Conservation (phyloP, 1,139 yeast species). For the Blastobotrys petasosporus region DNA sequence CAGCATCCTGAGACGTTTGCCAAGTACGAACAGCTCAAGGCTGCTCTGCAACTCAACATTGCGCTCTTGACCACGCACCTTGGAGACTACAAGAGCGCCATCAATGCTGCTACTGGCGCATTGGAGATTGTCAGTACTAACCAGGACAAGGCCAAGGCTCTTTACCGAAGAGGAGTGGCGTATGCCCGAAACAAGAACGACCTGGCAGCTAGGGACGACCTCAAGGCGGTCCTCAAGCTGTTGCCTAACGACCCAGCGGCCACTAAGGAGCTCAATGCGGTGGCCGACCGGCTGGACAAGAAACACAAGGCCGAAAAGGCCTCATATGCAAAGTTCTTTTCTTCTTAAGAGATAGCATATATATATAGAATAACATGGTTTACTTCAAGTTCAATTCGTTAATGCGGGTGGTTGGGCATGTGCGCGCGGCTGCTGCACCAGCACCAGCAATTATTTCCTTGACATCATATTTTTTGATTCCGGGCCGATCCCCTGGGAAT, state of each 20-base stretch:
- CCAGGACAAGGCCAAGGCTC: constrained; percentile 73
- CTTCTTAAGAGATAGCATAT: neutral
- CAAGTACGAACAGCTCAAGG: constrained; percentile 40
- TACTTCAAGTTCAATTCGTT: too few species aligned
- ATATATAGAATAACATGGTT: neutral
- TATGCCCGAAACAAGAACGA: constrained; percentile 58
- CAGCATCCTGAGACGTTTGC: constrained; percentile 37
- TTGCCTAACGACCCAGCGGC: constrained; percentile 77
- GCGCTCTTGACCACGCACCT: constrained; percentile 69
- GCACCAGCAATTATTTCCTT: too few species aligned
- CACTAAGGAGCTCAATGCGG: constrained; percentile 56
- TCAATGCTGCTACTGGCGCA: constrained; percentile 59
- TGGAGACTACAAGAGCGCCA: constrained; percentile 49
- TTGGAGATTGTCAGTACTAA: constrained; percentile 55
- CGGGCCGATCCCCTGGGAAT: too few species aligned
- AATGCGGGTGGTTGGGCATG: too few species aligned
- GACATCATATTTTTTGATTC: too few species aligned
- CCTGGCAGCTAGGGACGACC: constrained; percentile 60
- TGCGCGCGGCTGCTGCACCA: too few species aligned
- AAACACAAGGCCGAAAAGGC: constrained; percentile 70
- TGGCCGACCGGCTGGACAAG: constrained; percentile 46
- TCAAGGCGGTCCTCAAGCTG: constrained; percentile 57
- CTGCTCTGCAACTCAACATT: constrained; percentile 62
- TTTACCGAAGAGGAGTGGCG: constrained; percentile 82
- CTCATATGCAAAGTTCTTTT: constrained; percentile 78